These are phyloP conservation scores for Fusarium caatingaense DNA, from an alignment of 2,329 filamentous ascomycete genomes.

Conservation along the genomic window DNA sequence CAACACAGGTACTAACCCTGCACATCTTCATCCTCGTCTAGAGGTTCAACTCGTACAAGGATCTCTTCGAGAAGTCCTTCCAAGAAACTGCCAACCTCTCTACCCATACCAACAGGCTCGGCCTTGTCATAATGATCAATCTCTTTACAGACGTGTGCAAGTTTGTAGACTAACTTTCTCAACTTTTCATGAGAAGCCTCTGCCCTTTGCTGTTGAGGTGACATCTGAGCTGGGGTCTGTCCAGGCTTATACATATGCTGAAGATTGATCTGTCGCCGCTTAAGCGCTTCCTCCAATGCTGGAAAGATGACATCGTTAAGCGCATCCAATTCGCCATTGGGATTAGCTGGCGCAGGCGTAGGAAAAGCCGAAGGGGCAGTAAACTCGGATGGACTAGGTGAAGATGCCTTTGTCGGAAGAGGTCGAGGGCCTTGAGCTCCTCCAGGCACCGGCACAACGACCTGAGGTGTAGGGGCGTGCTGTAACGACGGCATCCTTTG, in stretches of 20 bases:
- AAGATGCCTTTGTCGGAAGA: conserved; percentile 49
- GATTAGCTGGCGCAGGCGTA: conserved; percentile 65
- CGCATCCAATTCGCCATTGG: conserved; percentile 81
- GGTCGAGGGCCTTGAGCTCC: conserved; percentile 41
- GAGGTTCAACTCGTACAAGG: conserved; percentile 87
- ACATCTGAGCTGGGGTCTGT: conserved; percentile 56
- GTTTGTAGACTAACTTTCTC: conserved; percentile 81
- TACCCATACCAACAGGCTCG: conserved; percentile 92
- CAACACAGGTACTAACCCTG: conserved; percentile 24
- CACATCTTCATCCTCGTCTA: conserved; percentile 74
- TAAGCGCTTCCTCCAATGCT: conserved; percentile 89
- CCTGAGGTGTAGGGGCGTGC: conserved; percentile 43
- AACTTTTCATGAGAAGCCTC: conserved; percentile 84
- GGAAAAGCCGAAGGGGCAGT: conserved; percentile 64
- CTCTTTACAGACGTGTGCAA: conserved; percentile 85
- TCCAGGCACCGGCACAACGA: conserved; percentile 29
- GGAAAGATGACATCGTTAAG: conserved; percentile 93
- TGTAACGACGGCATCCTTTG: conserved; percentile 47
- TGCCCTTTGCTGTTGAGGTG: conserved; percentile 74
- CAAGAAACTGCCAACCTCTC: conserved; percentile 87
- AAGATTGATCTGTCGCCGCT: conserved; percentile 75
- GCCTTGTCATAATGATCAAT: conserved; percentile 89
- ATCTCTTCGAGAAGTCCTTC: conserved; percentile 96
- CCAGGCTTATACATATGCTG: conserved; percentile 62
- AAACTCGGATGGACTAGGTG: conserved; percentile 48